Percentiles rank a stretch among this genome's conserved stretches.
Evolutionary conservation across 371 early-diverging fungal genomes (phyloP).

Genomic region (Nematocida ausubeli): DNA sequence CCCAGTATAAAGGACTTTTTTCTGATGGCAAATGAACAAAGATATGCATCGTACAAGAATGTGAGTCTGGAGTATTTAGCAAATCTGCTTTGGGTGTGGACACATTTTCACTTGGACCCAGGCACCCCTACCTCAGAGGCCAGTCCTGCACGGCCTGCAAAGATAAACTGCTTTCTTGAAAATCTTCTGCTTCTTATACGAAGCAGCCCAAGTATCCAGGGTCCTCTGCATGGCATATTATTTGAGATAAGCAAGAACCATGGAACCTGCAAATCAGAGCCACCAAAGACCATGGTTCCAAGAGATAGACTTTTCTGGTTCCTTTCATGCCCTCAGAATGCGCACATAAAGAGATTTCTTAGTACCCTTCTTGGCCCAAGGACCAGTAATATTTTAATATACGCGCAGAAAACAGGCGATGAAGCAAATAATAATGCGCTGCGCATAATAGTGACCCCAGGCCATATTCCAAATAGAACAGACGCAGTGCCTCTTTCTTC

Average conservation of each 20-base stretch:
- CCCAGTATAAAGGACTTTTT: neutral
- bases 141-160: neutral
- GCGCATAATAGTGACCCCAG: no score
- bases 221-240: neutral
- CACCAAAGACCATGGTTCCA: neutral
- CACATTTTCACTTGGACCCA: neutral
- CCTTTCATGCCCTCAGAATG: neutral
- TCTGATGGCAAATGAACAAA: conserved; percentile 7
- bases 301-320: conserved; percentile 1
- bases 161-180: conserved; percentile 22
- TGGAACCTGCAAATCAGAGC: neutral
- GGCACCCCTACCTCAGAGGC: neutral
- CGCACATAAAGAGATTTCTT: neutral
- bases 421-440: no score
- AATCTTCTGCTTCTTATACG: conserved; percentile 12
- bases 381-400: neutral
- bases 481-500: no score
- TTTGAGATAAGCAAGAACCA: neutral
- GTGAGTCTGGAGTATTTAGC: neutral
- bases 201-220: neutral
- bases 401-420: neutral
- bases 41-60: neutral
- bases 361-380: neutral
- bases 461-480: no score
- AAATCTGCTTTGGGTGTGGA: conserved; percentile 24